Evolutionary conservation across 345 rosid species (phyloP).

Genomic region (Eutrema heterophyllum): DNA sequence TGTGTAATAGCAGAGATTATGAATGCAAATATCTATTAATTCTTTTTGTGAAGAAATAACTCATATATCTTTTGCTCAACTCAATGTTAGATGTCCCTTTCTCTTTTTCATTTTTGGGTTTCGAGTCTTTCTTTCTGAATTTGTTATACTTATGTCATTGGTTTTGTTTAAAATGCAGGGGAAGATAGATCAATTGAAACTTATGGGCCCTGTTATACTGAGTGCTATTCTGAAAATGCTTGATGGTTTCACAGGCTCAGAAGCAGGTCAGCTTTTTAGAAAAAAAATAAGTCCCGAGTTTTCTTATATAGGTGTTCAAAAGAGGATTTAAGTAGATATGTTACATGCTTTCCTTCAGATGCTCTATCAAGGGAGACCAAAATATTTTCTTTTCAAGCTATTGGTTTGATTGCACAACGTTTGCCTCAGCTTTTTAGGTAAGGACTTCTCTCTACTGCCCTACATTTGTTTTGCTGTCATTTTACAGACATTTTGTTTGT

Average conservation of each 20-base stretch:
- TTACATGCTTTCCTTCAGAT: conserved; percentile 44
- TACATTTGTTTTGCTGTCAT: conserved; percentile 20
- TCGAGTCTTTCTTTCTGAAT: background rate
- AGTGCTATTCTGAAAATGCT: conserved; percentile 81
- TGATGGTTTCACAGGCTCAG: conserved; percentile 63
- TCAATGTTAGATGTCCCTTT: conserved; percentile 4
- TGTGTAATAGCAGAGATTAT: background rate
- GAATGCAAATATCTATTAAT: background rate
- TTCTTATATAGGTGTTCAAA: background rate
- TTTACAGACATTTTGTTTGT: conserved; percentile 1
- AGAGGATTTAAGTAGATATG: background rate
- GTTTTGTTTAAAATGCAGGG: conserved; percentile 49
- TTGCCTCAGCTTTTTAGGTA: conserved; percentile 92
- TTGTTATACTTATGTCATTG: conserved; percentile 4
- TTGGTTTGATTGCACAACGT: conserved; percentile 88
- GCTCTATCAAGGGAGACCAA: conserved; percentile 65
- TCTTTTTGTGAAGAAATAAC: background rate
- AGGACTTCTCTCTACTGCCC: conserved; percentile 13
- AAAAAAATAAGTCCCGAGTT: background rate
- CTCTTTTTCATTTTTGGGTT: background rate
- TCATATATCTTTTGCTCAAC: conserved; percentile 8
- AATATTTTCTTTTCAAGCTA: conserved; percentile 81
- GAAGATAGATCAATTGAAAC: conserved; percentile 71
- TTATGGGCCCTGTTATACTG: conserved; percentile 91
- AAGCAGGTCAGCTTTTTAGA: conserved; percentile 53